Percentiles rank a stretch among this genome's conserved stretches.
These are phyloP conservation scores for Neonectria coccinea DNA, from an alignment of 2,329 filamentous ascomycete genomes.

Conservation along the genomic window DNA sequence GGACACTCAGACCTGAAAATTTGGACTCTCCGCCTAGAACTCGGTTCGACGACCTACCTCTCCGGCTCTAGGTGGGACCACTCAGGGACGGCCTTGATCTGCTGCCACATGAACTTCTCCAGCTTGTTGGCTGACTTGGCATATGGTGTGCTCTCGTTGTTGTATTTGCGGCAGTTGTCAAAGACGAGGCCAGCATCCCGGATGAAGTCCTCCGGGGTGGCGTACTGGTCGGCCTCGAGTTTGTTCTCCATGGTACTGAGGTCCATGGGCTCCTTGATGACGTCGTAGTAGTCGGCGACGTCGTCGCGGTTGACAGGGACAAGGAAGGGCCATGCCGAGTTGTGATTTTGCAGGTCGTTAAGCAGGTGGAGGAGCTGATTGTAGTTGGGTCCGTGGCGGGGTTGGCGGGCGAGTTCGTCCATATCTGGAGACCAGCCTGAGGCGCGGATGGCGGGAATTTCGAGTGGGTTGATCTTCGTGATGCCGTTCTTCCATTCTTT, in stretches of 20 bases:
- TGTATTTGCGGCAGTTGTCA: conserved; percentile 95
- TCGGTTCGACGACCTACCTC: conserved; percentile 48
- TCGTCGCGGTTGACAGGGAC: conserved; percentile 95
- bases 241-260: conserved; percentile 95
- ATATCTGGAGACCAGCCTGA: conserved; percentile 98
- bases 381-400: conserved; percentile 95
- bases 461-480: conserved; percentile 82
- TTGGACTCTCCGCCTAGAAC: conserved; percentile 32
- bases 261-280: conserved; percentile 98
- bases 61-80: conserved; percentile 77
- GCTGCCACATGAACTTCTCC: conserved; percentile 94
- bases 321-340: conserved; percentile 93
- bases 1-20: conserved; percentile 27
- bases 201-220: conserved; percentile 91
- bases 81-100: conserved; percentile 91
- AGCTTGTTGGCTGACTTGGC: conserved; percentile 95
- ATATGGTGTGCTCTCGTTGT: conserved; percentile 94
- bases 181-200: conserved; percentile 90
- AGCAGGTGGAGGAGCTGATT: conserved; percentile 92
- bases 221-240: conserved; percentile 92
- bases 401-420: conserved; percentile 95
- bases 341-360: conserved; percentile 95
- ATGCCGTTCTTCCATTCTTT: conserved; percentile 85
- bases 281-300: conserved; percentile 98
- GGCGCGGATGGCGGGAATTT: conserved; percentile 87